A percentile compares a stretch with the other conserved stretches of the same genome.
Evolutionary conservation across 108 stramenopile species (phyloP).

Genomic region (Fistulifera solaris): DNA sequence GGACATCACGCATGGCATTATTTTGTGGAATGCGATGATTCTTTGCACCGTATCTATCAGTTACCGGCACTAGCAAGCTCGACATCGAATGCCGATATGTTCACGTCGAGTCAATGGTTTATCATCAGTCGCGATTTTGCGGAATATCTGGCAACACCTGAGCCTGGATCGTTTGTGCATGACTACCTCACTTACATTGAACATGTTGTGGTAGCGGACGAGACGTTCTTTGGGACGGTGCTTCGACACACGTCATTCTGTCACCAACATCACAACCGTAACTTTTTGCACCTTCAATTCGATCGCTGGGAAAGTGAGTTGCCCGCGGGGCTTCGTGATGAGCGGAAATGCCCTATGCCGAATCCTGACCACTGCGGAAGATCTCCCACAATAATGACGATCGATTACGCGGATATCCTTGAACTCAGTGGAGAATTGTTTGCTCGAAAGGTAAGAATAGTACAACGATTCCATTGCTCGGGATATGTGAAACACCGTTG

Average conservation of each 20-base stretch:
- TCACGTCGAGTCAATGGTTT: slow-evolving; percentile 91
- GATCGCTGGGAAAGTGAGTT: slow-evolving; percentile 87
- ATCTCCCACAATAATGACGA: slow-evolving; percentile 79
- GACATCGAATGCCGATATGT: slow-evolving; percentile 61
- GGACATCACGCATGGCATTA: slow-evolving; percentile 73
- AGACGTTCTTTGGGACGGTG: slow-evolving; percentile 91
- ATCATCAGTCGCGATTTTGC: slow-evolving; percentile 87
- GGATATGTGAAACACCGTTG: too few relatives aligned
- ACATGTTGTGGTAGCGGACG: slow-evolving; percentile 92
- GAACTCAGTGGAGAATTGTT: slow-evolving; percentile 79
- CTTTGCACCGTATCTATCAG: slow-evolving; percentile 86
- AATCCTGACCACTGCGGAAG: slow-evolving; percentile 84
- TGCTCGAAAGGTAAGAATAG: slow-evolving; percentile 59
- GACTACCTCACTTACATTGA: slow-evolving; percentile 69
- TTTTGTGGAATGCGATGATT: slow-evolving; percentile 94
- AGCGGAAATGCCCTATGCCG: slow-evolving; percentile 80
- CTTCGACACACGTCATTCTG: slow-evolving; percentile 84
- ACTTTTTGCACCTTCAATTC: slow-evolving; percentile 87
- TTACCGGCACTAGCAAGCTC: slow-evolving; percentile 44
- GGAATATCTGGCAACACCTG: slow-evolving; percentile 63
- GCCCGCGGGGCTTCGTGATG: slow-evolving; percentile 46
- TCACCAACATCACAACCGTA: slow-evolving; percentile 76
- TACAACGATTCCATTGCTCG: too few relatives aligned
- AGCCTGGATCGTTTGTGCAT: slow-evolving; percentile 57
- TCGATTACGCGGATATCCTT: slow-evolving; percentile 73